Evolutionary conservation across 2,329 filamentous ascomycete genomes (phyloP), one percentile per base, ranked within the genome.

Genomic region (Raffaelea ambrosiae): DNA sequence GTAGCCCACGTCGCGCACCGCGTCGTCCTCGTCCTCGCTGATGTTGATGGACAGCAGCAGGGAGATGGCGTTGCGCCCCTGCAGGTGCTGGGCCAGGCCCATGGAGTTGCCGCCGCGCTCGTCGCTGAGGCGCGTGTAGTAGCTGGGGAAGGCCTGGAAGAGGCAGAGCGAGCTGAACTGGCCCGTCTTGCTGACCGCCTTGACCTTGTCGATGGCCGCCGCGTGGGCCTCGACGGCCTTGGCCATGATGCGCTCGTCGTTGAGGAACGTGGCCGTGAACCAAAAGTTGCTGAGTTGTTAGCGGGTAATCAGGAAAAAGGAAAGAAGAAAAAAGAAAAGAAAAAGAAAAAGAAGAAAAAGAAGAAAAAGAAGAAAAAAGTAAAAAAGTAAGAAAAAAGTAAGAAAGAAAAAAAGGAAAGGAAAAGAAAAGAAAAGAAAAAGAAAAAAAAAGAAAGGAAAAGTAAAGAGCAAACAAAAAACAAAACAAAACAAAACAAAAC

Each of bases 201-300:
- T 50, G 3, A 57, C 38, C 3, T 57, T 46, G 5, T 47, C 51
- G 5, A 58, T 53, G 9, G 68, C 53, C 16, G 53, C 39, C 16
- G 59, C 52, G 51, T 63, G 63, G 44, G 61, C 57, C 1, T 62
- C 56, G 1, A 58, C 54, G 5, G 63, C 61, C 40, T 65, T 63
- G 23, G 54, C 48, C 18, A 69, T 54, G 5, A 67, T 58, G 20
- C 58, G 58, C 0, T 59, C 54, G 42, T 67, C 61, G 47, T 67
- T 68, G 44, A 65, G 62, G 51, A 67, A 61, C 0, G 60, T 54
- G 9, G 58, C 48, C 0, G 65, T 64, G 52, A 63, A 66, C 66
- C 66, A 69, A 1, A 58, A 57, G 40, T 64, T 61, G 38, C 43
- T 44, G 21, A 10, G 13, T 8, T 1, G 31, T 22, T n/a, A 44